Base-by-base conservation (phyloP, 495 filamentous ascomycete genomes). In the Xylaria bambusicola region DNA sequence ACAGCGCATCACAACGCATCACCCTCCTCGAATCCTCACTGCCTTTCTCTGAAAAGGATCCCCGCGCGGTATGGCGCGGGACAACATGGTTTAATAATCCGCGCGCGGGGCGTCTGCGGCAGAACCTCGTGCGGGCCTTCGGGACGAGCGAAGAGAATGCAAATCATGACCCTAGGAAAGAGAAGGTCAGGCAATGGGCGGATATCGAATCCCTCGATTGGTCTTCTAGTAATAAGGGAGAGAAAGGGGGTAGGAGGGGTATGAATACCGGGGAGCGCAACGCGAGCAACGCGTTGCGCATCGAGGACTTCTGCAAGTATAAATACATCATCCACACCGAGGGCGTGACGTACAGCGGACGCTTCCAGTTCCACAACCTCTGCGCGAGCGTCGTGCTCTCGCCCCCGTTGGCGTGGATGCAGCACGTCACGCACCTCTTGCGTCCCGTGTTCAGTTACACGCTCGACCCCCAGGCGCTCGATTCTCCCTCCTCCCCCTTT, bases 51-150 rank as follows among this genome's bases (percentile, higher is more conserved):
- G 1, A 7, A 7, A 93, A 93, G 66, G 81, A 80, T 62, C 78
- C 82, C 38, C 81, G 86, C 63, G 83, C 86, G 0, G 77, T 90
- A 2, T 92, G 90, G 90, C 79, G 89, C 33, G 90, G 89, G 6
- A 83, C 81, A 40, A 59, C 77, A 15, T 77, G 74, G 72, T 83
- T 74, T 65, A 81, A 80, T 71, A 67, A 69, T 52, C 61, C 75
- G n/a, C 69, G 71, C 46, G 68, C 67, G 21, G 76, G 73, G 3
- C 68, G 67, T 0, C 52, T 80, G 57, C 74, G 82, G 33, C 74
- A 76, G 35, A 75, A 79, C 42, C 70, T 84, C 0, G 53, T 84
- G 0, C 46, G 56, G 0, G 54, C 63, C 3, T 59, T 59, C 56
- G 56, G 56, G 6, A 68, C 77, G 6, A 60, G 64, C 7, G 69